Percentiles rank a stretch among this genome's conserved stretches.
Conservation (phyloP, 1,284 basidiomycete genomes). For the Athelia psychrophila region DNA sequence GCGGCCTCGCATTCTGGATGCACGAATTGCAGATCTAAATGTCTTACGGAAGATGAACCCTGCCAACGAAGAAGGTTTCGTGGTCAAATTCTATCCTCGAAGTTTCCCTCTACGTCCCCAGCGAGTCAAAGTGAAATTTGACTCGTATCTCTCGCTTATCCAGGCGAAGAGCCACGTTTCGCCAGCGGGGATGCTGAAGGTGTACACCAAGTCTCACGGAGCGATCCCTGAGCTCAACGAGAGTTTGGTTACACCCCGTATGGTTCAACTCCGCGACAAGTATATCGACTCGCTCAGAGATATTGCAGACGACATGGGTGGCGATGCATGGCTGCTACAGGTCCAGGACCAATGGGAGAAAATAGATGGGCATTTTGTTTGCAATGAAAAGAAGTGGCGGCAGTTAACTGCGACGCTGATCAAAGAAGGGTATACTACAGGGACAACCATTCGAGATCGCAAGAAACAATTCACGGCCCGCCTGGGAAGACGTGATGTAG, state of each 20-base stretch:
- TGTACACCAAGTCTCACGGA: not conserved
- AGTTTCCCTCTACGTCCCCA: constrained; percentile 3
- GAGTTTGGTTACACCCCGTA: not conserved
- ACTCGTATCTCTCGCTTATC: constrained; percentile 7
- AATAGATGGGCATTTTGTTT: not conserved
- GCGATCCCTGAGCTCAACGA: not conserved
- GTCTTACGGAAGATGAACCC: constrained; percentile 7
- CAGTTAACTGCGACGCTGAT: not conserved
- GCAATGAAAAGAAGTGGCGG: not conserved
- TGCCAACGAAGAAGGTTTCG: constrained; percentile 11
- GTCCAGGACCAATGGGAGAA: constrained; percentile 2
- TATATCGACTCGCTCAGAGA: not conserved
- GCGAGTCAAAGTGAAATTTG: constrained; percentile 12
- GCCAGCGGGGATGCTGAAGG: not conserved
- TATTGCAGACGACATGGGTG: constrained; percentile 10
- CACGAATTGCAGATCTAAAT: constrained; percentile 2
- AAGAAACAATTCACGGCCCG: not conserved
- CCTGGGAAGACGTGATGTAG: not conserved
- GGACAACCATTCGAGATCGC: not conserved
- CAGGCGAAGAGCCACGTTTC: constrained; percentile 3
- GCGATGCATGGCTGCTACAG: constrained; percentile 5
- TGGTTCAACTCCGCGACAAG: not conserved
- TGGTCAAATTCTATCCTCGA: constrained; percentile 7
- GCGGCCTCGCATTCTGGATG: constrained; percentile 4
- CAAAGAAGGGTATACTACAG: not conserved